Evolutionary conservation across 2,329 filamentous ascomycete species (phyloP).

Genomic region (Talaromyces sp.): DNA sequence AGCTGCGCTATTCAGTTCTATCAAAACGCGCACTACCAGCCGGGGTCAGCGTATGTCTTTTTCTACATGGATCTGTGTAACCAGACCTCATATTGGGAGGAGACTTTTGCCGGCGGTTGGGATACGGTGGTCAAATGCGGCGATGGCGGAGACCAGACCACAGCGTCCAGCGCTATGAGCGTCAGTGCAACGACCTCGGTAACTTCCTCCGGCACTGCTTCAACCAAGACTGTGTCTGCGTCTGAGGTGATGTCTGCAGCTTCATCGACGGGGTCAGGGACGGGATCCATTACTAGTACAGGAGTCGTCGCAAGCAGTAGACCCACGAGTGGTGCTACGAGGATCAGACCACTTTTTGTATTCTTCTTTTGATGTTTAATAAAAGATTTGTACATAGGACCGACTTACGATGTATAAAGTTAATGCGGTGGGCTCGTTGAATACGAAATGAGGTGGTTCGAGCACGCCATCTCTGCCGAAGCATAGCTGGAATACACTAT

Average conservation of each 20-base stretch:
- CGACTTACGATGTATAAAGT: background rate
- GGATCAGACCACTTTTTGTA: constrained; percentile 16
- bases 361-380: background rate
- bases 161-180: constrained; percentile 18
- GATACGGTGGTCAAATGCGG: constrained; percentile 23
- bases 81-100: constrained; percentile 26
- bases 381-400: background rate
- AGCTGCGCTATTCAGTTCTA: constrained; percentile 28
- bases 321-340: constrained; percentile 23
- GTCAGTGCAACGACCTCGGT: constrained; percentile 8
- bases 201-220: background rate
- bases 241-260: background rate
- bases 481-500: background rate
- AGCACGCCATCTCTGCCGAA: background rate
- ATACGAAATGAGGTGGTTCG: background rate
- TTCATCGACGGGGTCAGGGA: constrained; percentile 7
- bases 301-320: constrained; percentile 17
- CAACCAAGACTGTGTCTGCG: background rate
- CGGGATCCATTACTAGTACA: constrained; percentile 3
- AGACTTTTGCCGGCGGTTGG: constrained; percentile 27
- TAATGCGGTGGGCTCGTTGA: background rate
- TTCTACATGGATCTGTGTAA: constrained; percentile 24
- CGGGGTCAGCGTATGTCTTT: constrained; percentile 28
- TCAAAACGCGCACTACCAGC: constrained; percentile 27
- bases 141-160: constrained; percentile 19